A percentile compares a stretch with the other conserved stretches of the same genome.
These are phyloP conservation scores for Phylloporus scabripes DNA, from an alignment of 768 basidiomycete species.

Conservation along the genomic window DNA sequence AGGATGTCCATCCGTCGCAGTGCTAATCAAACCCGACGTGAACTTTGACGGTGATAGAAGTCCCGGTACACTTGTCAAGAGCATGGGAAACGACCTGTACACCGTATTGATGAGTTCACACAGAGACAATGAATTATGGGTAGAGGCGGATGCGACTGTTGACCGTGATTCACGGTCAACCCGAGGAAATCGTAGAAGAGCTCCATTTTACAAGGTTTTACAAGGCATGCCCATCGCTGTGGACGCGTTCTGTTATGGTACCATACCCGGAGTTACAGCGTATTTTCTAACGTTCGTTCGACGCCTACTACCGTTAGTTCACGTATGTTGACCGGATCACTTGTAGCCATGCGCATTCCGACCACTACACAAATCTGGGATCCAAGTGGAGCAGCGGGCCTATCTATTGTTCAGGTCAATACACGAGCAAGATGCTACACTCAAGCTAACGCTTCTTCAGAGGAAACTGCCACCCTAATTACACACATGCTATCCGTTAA, in stretches of 20 bases:
- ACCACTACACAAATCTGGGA: slow-evolving; percentile 92
- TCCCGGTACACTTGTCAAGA: neutral
- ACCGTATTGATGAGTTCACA: slow-evolving; percentile 86
- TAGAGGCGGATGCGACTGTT: slow-evolving; percentile 59
- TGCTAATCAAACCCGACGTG: neutral
- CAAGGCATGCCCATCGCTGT: slow-evolving; percentile 98
- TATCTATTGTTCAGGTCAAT: slow-evolving; percentile 82
- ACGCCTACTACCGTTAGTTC: neutral
- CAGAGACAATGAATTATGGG: slow-evolving; percentile 81
- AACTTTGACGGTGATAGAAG: neutral
- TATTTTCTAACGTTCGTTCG: slow-evolving; percentile 79
- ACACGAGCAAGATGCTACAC: neutral
- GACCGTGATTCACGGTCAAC: slow-evolving; percentile 41
- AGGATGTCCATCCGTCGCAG: neutral
- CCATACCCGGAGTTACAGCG: slow-evolving; percentile 81
- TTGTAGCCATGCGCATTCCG: slow-evolving; percentile 88
- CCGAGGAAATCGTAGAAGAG: slow-evolving; percentile 57
- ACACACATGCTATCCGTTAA: slow-evolving; percentile 88
- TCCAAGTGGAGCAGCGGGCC: slow-evolving; percentile 86
- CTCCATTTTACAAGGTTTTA: slow-evolving; percentile 94
- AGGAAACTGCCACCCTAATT: slow-evolving; percentile 88
- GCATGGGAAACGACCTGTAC: slow-evolving; percentile 44
- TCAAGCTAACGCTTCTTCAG: slow-evolving; percentile 18
- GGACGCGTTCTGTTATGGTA: slow-evolving; percentile 93
- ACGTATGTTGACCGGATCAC: slow-evolving; percentile 6